phyloP scores from a whole-genome alignment of 2,329 filamentous ascomycete species.

The Westerdykella ornata region DNA sequence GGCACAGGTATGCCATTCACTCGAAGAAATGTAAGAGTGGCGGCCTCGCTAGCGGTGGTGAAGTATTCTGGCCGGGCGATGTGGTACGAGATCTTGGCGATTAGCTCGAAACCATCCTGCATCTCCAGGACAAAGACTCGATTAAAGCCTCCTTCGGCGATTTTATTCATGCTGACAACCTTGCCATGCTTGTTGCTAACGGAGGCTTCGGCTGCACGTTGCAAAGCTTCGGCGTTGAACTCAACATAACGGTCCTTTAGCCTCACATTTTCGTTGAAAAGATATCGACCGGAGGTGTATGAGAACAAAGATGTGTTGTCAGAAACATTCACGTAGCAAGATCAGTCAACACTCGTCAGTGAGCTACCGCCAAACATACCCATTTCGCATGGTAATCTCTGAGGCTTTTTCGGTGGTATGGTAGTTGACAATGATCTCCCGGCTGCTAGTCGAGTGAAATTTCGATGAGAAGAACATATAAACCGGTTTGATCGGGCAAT shows the following conservation, averaged over 20 bases:
- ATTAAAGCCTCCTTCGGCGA: conserved; percentile 14
- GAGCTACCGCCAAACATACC: conserved; percentile 2
- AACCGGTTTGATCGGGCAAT: conserved; percentile 4
- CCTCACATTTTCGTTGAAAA: conserved; percentile 10
- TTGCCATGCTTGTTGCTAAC: conserved; percentile 9
- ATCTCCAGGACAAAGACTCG: conserved; percentile 9
- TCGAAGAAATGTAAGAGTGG: conserved; percentile 26
- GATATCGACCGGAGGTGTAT: conserved; percentile 10
- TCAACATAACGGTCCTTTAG: conserved; percentile 10
- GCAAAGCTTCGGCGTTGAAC: conserved; percentile 9
- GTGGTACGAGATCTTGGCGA: conserved; percentile 13
- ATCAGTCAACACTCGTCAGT: conserved; percentile 4
- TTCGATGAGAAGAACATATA: conserved; percentile 1
- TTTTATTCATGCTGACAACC: conserved; percentile 8
- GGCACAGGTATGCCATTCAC: conserved; percentile 28
- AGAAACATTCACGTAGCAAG: conserved; percentile 3
- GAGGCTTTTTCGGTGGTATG: conserved; percentile 4
- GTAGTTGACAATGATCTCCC: conserved; percentile 5
- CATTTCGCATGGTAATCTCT: conserved; percentile 5
- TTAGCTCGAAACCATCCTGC: conserved; percentile 12
- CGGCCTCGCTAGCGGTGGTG: conserved; percentile 32
- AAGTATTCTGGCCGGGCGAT: conserved; percentile 8
- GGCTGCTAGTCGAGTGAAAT: conserved; percentile 2
- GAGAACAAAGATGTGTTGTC: conserved; percentile 7
- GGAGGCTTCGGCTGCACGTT: conserved; percentile 8